Evolutionary conservation across 2,329 filamentous ascomycete genomes (phyloP).

Genomic region (Geosmithia putterillii): DNA sequence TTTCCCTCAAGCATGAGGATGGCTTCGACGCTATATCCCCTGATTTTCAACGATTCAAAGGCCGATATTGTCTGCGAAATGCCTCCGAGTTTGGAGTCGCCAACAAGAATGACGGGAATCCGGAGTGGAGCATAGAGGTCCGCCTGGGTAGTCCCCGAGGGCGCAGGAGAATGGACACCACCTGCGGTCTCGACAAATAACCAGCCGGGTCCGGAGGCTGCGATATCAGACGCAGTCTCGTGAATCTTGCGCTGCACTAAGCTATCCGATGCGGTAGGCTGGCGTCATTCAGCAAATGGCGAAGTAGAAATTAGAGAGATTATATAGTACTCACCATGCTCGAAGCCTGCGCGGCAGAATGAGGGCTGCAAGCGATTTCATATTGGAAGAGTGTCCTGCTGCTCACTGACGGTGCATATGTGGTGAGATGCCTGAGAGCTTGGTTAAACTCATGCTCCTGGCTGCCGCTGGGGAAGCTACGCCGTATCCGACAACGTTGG

Average conservation of each 20-base stretch:
- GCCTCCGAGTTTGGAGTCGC: constrained; percentile 64
- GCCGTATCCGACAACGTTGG: no score
- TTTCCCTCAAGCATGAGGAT: constrained; percentile 58
- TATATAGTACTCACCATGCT: constrained; percentile 24
- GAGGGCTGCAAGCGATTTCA: constrained; percentile 62
- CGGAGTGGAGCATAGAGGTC: constrained; percentile 66
- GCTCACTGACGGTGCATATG: constrained; percentile 33
- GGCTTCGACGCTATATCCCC: constrained; percentile 64
- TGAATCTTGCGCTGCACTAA: constrained; percentile 36
- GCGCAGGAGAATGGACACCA: constrained; percentile 67
- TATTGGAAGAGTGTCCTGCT: constrained; percentile 59
- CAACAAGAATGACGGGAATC: constrained; percentile 62
- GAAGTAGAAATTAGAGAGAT: not conserved
- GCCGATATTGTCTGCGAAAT: constrained; percentile 73
- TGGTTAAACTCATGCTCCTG: no score
- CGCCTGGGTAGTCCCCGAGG: constrained; percentile 64
- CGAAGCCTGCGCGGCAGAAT: constrained; percentile 49
- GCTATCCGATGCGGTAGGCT: constrained; percentile 38
- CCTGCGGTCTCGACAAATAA: constrained; percentile 72
- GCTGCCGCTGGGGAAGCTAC: no score
- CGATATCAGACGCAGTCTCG: constrained; percentile 27
- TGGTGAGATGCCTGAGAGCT: constrained; percentile 44
- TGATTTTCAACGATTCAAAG: constrained; percentile 63
- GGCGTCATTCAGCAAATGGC: not conserved
- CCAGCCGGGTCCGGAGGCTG: constrained; percentile 34